A percentile compares a stretch with the other conserved stretches of the same genome.
Conservation (phyloP, 2,329 filamentous ascomycete species). For the Pseudomassariella vexata region DNA sequence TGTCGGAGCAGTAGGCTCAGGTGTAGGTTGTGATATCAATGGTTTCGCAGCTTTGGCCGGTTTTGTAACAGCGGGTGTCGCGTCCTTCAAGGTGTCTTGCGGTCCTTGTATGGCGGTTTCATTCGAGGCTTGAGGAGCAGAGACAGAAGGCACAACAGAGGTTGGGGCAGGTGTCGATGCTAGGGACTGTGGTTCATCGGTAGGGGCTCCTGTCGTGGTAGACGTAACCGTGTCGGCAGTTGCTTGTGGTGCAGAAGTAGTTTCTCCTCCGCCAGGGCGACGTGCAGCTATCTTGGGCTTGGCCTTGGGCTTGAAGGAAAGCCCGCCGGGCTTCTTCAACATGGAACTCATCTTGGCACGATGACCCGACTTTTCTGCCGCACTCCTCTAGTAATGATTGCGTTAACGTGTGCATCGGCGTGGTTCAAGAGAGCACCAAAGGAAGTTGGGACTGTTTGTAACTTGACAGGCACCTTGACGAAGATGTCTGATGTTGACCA, state of each 20-base stretch:
- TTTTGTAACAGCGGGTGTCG: slow-evolving; percentile 1
- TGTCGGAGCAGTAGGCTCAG: slow-evolving; percentile 8
- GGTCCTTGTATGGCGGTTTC: slow-evolving; percentile 8
- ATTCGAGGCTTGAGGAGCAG: slow-evolving; percentile 5
- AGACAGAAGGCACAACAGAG: slow-evolving; percentile 1
- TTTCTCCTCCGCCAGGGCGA: slow-evolving; percentile 33
- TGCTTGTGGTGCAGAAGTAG: slow-evolving; percentile 26
- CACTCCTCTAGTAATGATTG: too few species aligned
- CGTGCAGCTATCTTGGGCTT: slow-evolving; percentile 48
- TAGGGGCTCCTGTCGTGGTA: slow-evolving; percentile 16
- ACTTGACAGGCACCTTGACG: too few species aligned
- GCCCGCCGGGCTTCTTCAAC: slow-evolving; percentile 59
- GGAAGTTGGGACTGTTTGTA: too few species aligned
- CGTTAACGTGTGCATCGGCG: too few species aligned
- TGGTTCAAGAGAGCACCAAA: too few species aligned
- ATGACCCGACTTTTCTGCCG: too few species aligned
- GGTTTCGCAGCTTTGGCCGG: slow-evolving; percentile 1
- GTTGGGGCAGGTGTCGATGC: slow-evolving; percentile 13
- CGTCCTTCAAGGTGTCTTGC: slow-evolving; percentile 3
- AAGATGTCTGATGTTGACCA: too few species aligned
- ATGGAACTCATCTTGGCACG: slow-evolving; percentile 60
- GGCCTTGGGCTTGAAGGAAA: slow-evolving; percentile 66
- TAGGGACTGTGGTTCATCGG: slow-evolving; percentile 15
- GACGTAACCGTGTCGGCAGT: slow-evolving; percentile 14
- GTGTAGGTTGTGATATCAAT: slow-evolving; percentile 5